These are phyloP conservation scores for Cantharellus anzutake DNA, from an alignment of 768 basidiomycete genomes.

Conservation along the genomic window DNA sequence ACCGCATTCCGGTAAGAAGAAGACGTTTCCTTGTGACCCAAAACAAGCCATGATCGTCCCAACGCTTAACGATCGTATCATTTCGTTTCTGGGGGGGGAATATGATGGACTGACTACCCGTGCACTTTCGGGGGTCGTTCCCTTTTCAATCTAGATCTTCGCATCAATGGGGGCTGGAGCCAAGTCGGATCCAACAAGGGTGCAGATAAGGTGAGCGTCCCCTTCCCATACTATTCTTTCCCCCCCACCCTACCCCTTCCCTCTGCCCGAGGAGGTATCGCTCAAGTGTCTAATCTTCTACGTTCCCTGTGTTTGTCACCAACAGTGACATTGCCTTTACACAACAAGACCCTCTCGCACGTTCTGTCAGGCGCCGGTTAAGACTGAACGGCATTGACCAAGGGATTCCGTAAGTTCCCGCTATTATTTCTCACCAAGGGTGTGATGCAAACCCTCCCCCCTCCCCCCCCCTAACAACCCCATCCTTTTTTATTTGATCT, in stretches of 20 bases:
- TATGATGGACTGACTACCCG: not conserved
- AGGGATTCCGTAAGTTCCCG: constrained; percentile 23
- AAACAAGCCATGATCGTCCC: not conserved
- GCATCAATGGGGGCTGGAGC: constrained; percentile 95
- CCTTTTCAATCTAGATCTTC: constrained; percentile 40
- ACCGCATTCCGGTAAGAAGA: constrained; percentile 49
- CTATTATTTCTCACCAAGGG: not conserved
- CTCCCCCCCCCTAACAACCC: not conserved
- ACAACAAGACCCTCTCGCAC: constrained; percentile 86
- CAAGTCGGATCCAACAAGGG: constrained; percentile 83
- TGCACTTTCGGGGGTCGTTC: not conserved
- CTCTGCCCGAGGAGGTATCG: not conserved
- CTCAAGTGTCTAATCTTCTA: not conserved
- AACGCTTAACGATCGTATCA: not conserved
- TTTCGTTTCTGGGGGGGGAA: not conserved
- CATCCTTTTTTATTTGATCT: constrained; percentile 38
- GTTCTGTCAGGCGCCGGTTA: constrained; percentile 59
- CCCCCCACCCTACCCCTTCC: not conserved
- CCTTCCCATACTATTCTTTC: not conserved
- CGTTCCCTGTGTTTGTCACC: not conserved
- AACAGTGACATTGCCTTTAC: constrained; percentile 75
- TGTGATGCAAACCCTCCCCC: not conserved
- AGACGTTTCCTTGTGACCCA: not conserved
- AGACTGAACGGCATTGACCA: constrained; percentile 16
- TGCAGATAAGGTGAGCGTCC: constrained; percentile 46